Evolutionary conservation across 768 basidiomycete genomes (phyloP).

Genomic region (Piloderma croceum): DNA sequence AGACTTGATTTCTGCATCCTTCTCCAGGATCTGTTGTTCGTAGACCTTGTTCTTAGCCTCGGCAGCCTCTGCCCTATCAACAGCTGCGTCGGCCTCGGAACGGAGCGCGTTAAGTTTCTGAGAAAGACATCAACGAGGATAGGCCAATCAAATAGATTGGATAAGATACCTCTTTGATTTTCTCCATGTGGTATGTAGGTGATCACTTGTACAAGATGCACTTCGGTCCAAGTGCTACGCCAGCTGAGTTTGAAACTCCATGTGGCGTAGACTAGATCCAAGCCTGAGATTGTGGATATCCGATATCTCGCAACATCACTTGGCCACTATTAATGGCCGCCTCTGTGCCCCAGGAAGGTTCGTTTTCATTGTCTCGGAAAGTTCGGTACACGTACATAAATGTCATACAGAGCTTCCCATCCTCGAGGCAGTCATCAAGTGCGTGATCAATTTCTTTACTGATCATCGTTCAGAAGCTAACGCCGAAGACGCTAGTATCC

Average conservation of each 20-base stretch:
- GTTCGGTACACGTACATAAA: slow-evolving; percentile 14
- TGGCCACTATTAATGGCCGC: slow-evolving; percentile 59
- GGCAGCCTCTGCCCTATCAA: slow-evolving; percentile 79
- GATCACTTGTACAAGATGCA: no score
- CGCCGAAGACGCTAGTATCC: slow-evolving; percentile 55
- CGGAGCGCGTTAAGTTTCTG: slow-evolving; percentile 79
- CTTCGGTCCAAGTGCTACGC: no score
- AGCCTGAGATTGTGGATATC: no score
- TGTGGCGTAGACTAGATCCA: no score
- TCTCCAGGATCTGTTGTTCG: slow-evolving; percentile 68
- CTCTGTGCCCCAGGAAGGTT: slow-evolving; percentile 78
- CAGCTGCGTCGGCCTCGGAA: slow-evolving; percentile 75
- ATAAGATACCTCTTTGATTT: slow-evolving; percentile 39
- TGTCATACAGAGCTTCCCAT: slow-evolving; percentile 75
- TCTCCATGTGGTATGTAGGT: no score
- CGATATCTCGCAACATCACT: no score
- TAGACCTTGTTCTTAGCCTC: slow-evolving; percentile 77
- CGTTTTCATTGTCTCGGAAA: slow-evolving; percentile 19
- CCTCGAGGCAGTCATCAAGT: slow-evolving; percentile 93
- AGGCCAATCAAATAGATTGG: slow-evolving; percentile 1
- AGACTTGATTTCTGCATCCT: slow-evolving; percentile 84
- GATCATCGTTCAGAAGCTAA: slow-evolving; percentile 14
- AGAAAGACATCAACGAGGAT: no score
- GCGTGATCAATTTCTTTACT: slow-evolving; percentile 14
- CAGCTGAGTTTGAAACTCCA: no score